Percentiles rank a stretch among this genome's conserved stretches.
phyloP scores from a whole-genome alignment of 495 filamentous ascomycete species.

The Xylaria acuta region DNA sequence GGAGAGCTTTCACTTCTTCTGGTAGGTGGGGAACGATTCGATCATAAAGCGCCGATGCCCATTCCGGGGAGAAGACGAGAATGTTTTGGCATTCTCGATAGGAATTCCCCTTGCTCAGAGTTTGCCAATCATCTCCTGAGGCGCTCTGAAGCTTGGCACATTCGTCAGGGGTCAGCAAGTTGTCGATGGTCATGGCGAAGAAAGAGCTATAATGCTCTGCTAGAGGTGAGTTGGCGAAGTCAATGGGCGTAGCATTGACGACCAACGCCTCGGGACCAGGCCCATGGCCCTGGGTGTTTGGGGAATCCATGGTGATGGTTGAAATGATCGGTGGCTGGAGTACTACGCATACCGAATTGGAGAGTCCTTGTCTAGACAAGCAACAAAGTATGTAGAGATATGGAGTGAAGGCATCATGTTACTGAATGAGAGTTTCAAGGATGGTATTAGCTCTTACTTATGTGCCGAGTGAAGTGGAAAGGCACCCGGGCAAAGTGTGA shows the following conservation, averaged over 20 bases:
- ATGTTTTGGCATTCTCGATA: conserved; percentile 65
- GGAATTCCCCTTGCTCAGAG: conserved; percentile 34
- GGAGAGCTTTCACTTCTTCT: conserved; percentile 53
- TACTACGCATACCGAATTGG: background rate
- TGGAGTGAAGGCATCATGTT: background rate
- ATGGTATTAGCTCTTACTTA: background rate
- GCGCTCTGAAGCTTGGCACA: conserved; percentile 61
- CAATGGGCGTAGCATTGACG: conserved; percentile 46
- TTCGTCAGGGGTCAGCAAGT: conserved; percentile 64
- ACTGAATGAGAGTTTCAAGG: background rate
- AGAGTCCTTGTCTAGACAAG: background rate
- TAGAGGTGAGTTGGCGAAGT: conserved; percentile 57
- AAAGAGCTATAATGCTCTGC: conserved; percentile 58
- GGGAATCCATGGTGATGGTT: conserved; percentile 28
- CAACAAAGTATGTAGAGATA: background rate
- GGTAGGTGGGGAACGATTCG: conserved; percentile 71
- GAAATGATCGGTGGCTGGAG: background rate
- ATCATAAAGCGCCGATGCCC: conserved; percentile 69
- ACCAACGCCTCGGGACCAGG: conserved; percentile 22
- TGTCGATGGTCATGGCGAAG: conserved; percentile 70
- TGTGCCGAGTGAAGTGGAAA: background rate
- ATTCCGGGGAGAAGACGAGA: conserved; percentile 61
- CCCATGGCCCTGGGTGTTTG: conserved; percentile 17
- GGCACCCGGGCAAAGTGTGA: conserved; percentile 1
- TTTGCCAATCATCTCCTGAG: conserved; percentile 47